Conservation (phyloP, 345 rosid genomes). For the Kandelia obovata region DNA sequence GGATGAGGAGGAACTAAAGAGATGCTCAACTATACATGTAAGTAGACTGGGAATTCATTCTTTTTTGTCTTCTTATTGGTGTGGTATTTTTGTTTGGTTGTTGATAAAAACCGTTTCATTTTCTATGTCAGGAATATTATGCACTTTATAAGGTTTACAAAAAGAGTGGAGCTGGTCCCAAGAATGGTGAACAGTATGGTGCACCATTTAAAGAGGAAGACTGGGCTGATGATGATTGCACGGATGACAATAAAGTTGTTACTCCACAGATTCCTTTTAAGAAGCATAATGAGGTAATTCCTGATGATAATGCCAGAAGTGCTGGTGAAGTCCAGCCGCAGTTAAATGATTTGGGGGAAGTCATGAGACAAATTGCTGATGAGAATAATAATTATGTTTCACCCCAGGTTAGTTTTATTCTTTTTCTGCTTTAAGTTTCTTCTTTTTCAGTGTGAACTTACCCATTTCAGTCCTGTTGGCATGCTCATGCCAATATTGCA, state of each 20-base stretch:
- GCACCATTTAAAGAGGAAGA: conserved; percentile 89
- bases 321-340: conserved; percentile 21
- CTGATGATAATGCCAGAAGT: conserved; percentile 23
- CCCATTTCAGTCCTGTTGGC: too few species aligned
- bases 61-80: neutral
- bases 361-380: conserved; percentile 35
- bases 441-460: neutral
- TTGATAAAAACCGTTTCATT: neutral
- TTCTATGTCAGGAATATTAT: conserved; percentile 49
- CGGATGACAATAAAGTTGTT: conserved; percentile 15
- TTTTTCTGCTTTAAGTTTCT: neutral
- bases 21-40: conserved; percentile 67
- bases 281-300: conserved; percentile 26
- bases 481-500: too few species aligned
- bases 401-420: conserved; percentile 35
- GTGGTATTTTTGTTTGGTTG: neutral
- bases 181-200: conserved; percentile 94
- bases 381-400: conserved; percentile 23
- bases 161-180: conserved; percentile 95
- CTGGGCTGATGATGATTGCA: conserved; percentile 59
- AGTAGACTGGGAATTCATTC: neutral
- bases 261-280: conserved; percentile 23
- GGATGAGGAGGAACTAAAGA: conserved; percentile 69
- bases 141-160: conserved; percentile 78
- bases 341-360: conserved; percentile 43